phyloP scores from a whole-genome alignment of 2,329 filamentous ascomycete species.

The Xylaria sp. region DNA sequence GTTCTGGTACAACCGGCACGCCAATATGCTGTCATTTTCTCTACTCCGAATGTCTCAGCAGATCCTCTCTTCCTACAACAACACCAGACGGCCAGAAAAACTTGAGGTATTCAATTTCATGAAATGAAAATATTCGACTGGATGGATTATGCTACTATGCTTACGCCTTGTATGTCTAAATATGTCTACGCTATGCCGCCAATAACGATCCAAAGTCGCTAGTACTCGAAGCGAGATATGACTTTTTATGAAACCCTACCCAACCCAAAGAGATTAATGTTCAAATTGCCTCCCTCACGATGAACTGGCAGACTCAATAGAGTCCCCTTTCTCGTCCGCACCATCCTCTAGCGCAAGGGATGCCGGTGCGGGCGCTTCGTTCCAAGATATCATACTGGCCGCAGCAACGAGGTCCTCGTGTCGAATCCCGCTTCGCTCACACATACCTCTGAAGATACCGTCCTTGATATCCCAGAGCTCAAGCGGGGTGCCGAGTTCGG shows the following conservation, averaged over 20 bases:
- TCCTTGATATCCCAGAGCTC: constrained; percentile 71
- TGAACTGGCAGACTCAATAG: constrained; percentile 15
- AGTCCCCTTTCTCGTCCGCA: constrained; percentile 19
- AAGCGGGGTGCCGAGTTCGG: constrained; percentile 83
- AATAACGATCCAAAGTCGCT: constrained; percentile 5
- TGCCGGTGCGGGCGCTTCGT: neutral
- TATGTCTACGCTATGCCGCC: constrained; percentile 25
- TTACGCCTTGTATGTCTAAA: constrained; percentile 3
- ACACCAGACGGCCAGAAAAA: neutral
- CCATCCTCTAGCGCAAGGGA: constrained; percentile 2
- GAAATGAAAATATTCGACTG: neutral
- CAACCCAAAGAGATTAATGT: neutral
- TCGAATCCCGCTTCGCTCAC: constrained; percentile 83
- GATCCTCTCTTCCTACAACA: neutral
- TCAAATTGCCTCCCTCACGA: constrained; percentile 1
- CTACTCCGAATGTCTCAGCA: no score
- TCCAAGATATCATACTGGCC: neutral
- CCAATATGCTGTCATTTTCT: no score
- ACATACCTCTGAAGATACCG: constrained; percentile 91
- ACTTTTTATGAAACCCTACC: constrained; percentile 4
- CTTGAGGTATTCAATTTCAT: neutral
- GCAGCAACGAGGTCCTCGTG: constrained; percentile 61
- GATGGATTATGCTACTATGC: constrained; percentile 14
- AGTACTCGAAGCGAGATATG: neutral
- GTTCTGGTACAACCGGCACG: no score